Percentiles rank a stretch among this genome's conserved stretches.
These are phyloP conservation scores for Penicillium dipodomyicola DNA, from an alignment of 495 filamentous ascomycete genomes.

Conservation along the genomic window DNA sequence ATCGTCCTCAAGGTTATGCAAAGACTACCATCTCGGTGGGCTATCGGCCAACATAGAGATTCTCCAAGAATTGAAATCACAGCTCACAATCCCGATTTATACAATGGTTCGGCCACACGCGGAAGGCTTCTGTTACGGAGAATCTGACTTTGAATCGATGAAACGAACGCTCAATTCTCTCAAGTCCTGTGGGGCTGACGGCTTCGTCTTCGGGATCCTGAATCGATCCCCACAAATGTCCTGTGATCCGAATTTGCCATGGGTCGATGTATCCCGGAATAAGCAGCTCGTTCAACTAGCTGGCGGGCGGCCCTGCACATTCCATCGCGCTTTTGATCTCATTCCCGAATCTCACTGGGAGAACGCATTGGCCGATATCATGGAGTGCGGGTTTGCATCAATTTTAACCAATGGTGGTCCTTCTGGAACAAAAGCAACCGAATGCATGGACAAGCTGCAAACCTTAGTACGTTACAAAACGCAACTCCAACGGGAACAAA, in stretches of 20 bases:
- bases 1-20: constrained; percentile 22
- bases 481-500: background rate
- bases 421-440: constrained; percentile 18
- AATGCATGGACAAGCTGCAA: constrained; percentile 20
- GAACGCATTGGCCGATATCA: constrained; percentile 32
- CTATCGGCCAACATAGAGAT: constrained; percentile 20
- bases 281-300: constrained; percentile 41
- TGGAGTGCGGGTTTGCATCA: constrained; percentile 41
- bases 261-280: constrained; percentile 39
- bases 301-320: constrained; percentile 46
- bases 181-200: constrained; percentile 37
- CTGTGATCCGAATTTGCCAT: background rate
- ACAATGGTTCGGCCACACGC: constrained; percentile 52
- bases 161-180: constrained; percentile 33
- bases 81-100: constrained; percentile 41
- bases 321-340: constrained; percentile 53
- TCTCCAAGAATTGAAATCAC: constrained; percentile 23
- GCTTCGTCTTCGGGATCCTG: constrained; percentile 53
- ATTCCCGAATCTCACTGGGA: constrained; percentile 30
- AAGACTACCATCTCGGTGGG: constrained; percentile 35
- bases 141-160: constrained; percentile 42
- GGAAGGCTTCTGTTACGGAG: constrained; percentile 40
- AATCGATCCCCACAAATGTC: constrained; percentile 5
- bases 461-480: background rate
- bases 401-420: constrained; percentile 50